These are phyloP conservation scores for Pestalotiopsis sp. DNA, from an alignment of 2,329 filamentous ascomycete species.

Conservation along the genomic window DNA sequence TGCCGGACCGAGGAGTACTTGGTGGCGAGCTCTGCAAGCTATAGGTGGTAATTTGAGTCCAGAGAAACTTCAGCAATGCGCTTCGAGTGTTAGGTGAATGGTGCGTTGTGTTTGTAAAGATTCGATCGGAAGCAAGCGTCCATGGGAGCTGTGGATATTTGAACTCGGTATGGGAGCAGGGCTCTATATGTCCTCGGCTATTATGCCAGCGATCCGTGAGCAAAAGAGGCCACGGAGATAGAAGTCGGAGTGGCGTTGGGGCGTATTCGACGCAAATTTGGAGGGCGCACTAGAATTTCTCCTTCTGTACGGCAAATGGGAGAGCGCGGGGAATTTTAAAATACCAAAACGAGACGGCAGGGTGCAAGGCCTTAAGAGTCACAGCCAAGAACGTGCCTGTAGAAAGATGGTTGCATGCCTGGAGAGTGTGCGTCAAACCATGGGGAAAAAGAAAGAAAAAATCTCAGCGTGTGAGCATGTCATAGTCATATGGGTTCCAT, in stretches of 20 bases:
- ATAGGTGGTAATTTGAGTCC: background rate
- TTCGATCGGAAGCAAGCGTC: background rate
- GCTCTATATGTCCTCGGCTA: background rate
- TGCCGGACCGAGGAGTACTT: background rate
- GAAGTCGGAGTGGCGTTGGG: background rate
- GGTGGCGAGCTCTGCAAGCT: background rate
- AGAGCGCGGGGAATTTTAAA: background rate
- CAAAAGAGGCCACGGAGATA: conserved; percentile 8
- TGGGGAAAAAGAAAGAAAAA: background rate
- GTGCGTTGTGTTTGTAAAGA: conserved; percentile 1
- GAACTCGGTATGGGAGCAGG: background rate
- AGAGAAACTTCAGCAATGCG: background rate
- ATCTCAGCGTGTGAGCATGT: background rate
- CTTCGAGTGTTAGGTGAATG: conserved; percentile 11
- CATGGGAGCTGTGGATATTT: background rate
- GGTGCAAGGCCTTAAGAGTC: background rate
- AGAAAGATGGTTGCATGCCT: background rate
- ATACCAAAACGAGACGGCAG: background rate
- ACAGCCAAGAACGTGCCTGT: background rate
- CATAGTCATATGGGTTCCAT: background rate
- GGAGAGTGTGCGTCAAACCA: background rate
- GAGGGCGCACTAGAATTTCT: conserved; percentile 5
- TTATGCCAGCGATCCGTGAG: background rate
- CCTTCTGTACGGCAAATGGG: background rate
- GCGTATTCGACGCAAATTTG: background rate